Evolutionary conservation across 768 basidiomycete genomes (phyloP).

Genomic region (Thelephora ganbajun): DNA sequence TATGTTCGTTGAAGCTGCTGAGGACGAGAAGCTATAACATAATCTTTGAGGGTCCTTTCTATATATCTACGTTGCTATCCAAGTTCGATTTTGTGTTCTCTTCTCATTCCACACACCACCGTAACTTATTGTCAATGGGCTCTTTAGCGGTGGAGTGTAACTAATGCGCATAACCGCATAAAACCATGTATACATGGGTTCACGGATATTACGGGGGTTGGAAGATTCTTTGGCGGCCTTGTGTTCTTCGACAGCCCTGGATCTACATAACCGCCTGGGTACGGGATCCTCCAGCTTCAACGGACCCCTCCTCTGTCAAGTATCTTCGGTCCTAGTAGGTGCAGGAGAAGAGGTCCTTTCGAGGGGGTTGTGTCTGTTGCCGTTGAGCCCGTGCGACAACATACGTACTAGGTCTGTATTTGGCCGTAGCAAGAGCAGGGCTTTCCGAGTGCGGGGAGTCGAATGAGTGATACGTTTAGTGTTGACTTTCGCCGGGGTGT

Average conservation of each 20-base stretch:
- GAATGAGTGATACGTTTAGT: conserved; percentile 15
- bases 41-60: conserved; percentile 1
- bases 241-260: conserved; percentile 2
- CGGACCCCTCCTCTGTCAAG: neutral
- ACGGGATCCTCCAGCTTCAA: conserved; percentile 1
- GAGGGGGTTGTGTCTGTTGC: neutral
- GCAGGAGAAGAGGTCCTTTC: neutral
- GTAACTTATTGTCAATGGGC: no score
- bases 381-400: conserved; percentile 3
- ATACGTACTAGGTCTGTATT: conserved; percentile 30
- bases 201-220: conserved; percentile 10
- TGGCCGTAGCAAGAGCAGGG: conserved; percentile 32
- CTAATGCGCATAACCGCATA: no score
- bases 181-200: no score
- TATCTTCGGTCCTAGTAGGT: neutral
- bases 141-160: no score
- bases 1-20: conserved; percentile 33
- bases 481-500: conserved; percentile 1
- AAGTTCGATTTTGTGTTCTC: no score
- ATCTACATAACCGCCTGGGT: conserved; percentile 1
- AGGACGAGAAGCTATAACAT: conserved; percentile 29
- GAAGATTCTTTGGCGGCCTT: conserved; percentile 9
- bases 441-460: conserved; percentile 41
- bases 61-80: no score
- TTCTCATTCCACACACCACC: no score